Evolutionary conservation across 495 filamentous ascomycete genomes (phyloP).

Genomic region (Aspergillus kassunensis): DNA sequence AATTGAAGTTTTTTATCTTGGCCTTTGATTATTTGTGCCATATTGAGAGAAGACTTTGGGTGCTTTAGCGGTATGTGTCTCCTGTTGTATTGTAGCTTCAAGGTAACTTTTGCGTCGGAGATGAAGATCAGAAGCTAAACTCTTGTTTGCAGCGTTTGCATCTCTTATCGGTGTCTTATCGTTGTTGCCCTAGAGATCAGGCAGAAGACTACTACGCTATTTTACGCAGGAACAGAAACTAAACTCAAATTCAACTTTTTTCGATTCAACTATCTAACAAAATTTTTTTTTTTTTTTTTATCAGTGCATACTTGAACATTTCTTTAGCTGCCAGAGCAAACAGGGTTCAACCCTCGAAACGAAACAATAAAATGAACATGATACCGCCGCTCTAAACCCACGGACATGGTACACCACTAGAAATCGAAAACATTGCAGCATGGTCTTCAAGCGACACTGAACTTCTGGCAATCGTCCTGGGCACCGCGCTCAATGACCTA

Average conservation of each 20-base stretch:
- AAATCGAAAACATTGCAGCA: not conserved
- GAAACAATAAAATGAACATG: too few relatives aligned
- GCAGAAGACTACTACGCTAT: too few relatives aligned
- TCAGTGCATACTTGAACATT: too few relatives aligned
- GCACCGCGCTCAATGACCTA: not conserved
- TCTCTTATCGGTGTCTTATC: not conserved
- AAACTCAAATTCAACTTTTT: too few relatives aligned
- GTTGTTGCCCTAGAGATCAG: not conserved
- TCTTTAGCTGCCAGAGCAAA: too few relatives aligned
- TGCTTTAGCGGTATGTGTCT: too few relatives aligned
- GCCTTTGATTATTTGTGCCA: not conserved
- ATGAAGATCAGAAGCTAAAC: not conserved
- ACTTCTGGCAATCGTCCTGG: slow-evolving; percentile 9
- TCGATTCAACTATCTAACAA: too few relatives aligned
- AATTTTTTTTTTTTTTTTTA: too few relatives aligned
- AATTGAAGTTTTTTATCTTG: slow-evolving; percentile 28
- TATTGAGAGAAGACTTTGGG: not conserved
- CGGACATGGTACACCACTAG: not conserved
- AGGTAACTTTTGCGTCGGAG: not conserved
- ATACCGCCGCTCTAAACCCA: too few relatives aligned
- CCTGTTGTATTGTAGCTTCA: not conserved
- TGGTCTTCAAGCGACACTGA: not conserved
- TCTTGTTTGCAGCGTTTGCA: slow-evolving; percentile 3
- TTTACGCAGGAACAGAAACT: too few relatives aligned
- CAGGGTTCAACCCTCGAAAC: too few relatives aligned